Conservation (phyloP, 768 basidiomycete genomes). For the Trametes gibbosa region DNA sequence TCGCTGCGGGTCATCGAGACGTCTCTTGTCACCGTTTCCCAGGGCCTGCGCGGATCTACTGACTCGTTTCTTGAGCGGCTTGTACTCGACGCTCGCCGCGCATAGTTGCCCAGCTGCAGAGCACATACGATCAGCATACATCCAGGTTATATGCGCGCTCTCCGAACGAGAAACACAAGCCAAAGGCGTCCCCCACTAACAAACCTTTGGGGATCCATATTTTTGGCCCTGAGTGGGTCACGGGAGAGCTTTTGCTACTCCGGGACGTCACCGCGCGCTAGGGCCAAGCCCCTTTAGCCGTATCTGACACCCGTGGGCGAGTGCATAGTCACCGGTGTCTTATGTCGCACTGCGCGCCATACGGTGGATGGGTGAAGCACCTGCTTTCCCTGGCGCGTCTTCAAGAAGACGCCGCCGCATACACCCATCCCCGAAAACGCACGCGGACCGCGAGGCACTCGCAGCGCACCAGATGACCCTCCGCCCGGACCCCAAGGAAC, state of each 20-base stretch:
- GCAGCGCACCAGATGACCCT: conserved; percentile 6
- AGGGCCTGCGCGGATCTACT: conserved; percentile 6
- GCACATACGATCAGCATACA: neutral
- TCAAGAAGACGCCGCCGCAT: neutral
- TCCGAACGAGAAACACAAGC: neutral
- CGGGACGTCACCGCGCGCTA: conserved; percentile 5
- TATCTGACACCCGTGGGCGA: neutral
- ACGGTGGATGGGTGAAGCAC: too few species aligned
- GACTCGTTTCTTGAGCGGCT: conserved; percentile 18
- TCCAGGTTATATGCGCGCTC: neutral
- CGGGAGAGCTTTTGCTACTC: neutral
- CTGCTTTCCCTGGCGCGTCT: neutral
- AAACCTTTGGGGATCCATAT: neutral
- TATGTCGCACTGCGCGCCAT: neutral
- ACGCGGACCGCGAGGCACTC: conserved; percentile 3
- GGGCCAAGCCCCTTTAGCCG: neutral
- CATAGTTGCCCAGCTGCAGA: conserved; percentile 23
- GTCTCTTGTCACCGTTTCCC: conserved; percentile 9
- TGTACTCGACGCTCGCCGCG: conserved; percentile 18
- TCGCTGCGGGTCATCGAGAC: conserved; percentile 16
- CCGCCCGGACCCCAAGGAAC: neutral
- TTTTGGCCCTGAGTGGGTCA: neutral
- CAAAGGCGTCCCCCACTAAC: neutral
- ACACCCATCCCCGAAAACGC: neutral
- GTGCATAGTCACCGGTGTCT: neutral